Evolutionary conservation across 73 alveolate genomes (phyloP).

Genomic region (Symbiodinium pilosum): DNA sequence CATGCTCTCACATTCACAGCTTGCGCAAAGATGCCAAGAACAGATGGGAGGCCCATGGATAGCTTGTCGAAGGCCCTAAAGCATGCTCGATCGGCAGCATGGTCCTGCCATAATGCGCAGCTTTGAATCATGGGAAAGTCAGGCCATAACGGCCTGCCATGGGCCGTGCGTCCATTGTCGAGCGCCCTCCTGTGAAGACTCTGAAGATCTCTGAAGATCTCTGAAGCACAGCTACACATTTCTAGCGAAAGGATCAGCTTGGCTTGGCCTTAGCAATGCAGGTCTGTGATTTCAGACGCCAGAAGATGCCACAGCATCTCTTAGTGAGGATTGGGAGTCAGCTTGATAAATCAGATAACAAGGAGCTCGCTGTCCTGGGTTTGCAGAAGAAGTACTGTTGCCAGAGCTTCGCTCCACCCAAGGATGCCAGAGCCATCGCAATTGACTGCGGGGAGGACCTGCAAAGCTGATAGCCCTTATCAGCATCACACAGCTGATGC

Average conservation of each 20-base stretch:
- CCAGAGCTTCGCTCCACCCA: slow-evolving; percentile 21
- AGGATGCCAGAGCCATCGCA: slow-evolving; percentile 6
- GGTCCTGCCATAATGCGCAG: background rate
- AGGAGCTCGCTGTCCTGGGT: background rate
- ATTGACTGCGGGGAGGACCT: background rate
- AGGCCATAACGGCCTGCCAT: background rate
- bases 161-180: background rate
- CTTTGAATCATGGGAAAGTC: background rate
- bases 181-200: background rate
- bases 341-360: no score
- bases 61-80: slow-evolving; percentile 48
- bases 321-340: background rate
- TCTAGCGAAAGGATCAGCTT: no score
- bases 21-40: background rate
- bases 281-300: background rate
- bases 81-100: slow-evolving; percentile 50
- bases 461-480: no score
- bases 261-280: background rate
- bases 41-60: background rate
- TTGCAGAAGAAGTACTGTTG: background rate
- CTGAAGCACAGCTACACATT: no score
- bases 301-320: background rate
- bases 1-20: background rate
- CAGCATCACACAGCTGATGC: no score
- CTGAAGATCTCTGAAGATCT: no score